Percentiles rank a stretch among this genome's conserved stretches.
Evolutionary conservation across 2,329 filamentous ascomycete genomes (phyloP).

Genomic region (Grosmannia clavigera): DNA sequence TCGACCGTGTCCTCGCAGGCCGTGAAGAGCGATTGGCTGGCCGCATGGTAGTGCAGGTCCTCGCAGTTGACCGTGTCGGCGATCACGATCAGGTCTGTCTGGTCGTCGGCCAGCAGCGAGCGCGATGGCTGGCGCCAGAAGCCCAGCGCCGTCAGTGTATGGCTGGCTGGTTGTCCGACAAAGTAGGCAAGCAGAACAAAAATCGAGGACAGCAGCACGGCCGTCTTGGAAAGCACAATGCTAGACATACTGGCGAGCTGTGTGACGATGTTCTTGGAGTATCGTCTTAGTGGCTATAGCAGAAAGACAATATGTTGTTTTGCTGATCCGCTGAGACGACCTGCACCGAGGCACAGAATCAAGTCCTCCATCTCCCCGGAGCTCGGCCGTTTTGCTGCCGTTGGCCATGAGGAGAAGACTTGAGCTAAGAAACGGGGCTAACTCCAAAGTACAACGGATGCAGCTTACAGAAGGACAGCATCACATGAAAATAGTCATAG

Average conservation of each 20-base stretch:
- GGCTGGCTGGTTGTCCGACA: not conserved
- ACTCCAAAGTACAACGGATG: not conserved
- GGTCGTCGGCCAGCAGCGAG: not conserved
- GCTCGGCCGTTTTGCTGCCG: not conserved
- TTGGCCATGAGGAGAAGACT: not conserved
- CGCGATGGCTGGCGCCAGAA: not conserved
- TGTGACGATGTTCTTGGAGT: not conserved
- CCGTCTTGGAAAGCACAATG: not conserved
- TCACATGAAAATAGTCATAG: not conserved
- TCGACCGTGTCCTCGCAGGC: constrained; percentile 37
- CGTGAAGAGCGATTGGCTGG: constrained; percentile 37
- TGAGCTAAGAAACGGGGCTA: not conserved
- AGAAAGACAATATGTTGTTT: not conserved
- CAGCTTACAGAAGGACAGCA: not conserved
- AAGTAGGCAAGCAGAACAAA: not conserved
- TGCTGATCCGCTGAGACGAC: not conserved
- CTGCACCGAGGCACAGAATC: not conserved
- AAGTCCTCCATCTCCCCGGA: not conserved
- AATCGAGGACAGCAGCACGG: not conserved
- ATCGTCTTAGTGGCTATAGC: not conserved
- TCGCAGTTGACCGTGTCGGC: constrained; percentile 44
- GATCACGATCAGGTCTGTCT: constrained; percentile 26
- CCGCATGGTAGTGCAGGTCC: constrained; percentile 42
- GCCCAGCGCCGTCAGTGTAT: not conserved
- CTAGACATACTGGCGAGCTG: not conserved